phyloP scores from a whole-genome alignment of 2,329 filamentous ascomycete species.

The Pyrenochaeta sp. region DNA sequence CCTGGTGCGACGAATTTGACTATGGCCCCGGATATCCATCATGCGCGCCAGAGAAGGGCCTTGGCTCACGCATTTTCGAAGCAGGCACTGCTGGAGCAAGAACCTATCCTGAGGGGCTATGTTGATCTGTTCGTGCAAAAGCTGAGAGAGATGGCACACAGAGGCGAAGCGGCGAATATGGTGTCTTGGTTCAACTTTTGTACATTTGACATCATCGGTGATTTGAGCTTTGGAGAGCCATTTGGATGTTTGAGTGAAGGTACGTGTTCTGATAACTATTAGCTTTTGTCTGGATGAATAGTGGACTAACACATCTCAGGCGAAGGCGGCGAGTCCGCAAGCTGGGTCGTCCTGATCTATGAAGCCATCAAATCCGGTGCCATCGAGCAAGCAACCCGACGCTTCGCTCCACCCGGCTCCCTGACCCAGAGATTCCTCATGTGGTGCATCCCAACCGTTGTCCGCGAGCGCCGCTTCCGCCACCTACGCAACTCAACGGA shows the following conservation, averaged over 20 bases:
- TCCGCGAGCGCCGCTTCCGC: constrained; percentile 35
- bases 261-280: constrained; percentile 11
- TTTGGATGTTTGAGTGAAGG: constrained; percentile 44
- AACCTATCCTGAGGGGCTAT: constrained; percentile 51
- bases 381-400: constrained; percentile 41
- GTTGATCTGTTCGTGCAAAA: constrained; percentile 52
- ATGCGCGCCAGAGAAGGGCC: constrained; percentile 50
- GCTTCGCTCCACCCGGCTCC: constrained; percentile 37
- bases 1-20: constrained; percentile 49
- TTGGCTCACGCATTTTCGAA: constrained; percentile 54
- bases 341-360: constrained; percentile 46
- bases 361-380: constrained; percentile 47
- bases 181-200: constrained; percentile 47
- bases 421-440: constrained; percentile 35
- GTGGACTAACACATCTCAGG: constrained; percentile 17
- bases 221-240: constrained; percentile 43
- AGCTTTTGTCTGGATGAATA: background rate
- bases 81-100: constrained; percentile 51
- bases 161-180: constrained; percentile 40
- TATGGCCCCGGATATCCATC: constrained; percentile 49
- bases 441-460: constrained; percentile 39
- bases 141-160: constrained; percentile 46
- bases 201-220: constrained; percentile 46
- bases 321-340: constrained; percentile 41
- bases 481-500: constrained; percentile 42